Percentiles rank a stretch among this genome's conserved stretches.
Evolutionary conservation across 108 stramenopile genomes (phyloP).

Genomic region (Craspedostauros australis): DNA sequence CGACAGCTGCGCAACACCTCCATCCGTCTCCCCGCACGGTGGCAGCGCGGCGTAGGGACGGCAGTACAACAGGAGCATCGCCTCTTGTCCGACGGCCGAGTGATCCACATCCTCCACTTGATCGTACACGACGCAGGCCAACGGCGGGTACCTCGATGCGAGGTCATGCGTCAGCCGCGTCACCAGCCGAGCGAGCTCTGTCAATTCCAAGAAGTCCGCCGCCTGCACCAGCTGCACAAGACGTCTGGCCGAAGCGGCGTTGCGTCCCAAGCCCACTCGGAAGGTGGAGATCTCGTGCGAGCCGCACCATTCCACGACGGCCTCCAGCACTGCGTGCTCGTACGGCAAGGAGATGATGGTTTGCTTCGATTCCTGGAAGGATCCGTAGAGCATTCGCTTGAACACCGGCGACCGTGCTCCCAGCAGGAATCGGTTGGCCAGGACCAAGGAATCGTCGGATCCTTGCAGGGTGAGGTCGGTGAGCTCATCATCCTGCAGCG

Average conservation of each 20-base stretch:
- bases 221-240: constrained; percentile 48
- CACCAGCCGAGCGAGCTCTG: constrained; percentile 24
- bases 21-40: constrained; percentile 34
- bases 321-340: constrained; percentile 26
- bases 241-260: constrained; percentile 33
- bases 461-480: constrained; percentile 41
- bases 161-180: constrained; percentile 33
- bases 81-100: constrained; percentile 10
- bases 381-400: constrained; percentile 43
- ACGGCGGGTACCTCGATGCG: constrained; percentile 33
- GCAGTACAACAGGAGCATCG: constrained; percentile 20
- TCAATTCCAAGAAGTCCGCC: constrained; percentile 37
- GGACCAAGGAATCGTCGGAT: constrained; percentile 27
- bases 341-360: constrained; percentile 23
- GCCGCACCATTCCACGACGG: constrained; percentile 47
- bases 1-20: constrained; percentile 50
- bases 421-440: constrained; percentile 39
- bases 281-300: constrained; percentile 34
- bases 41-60: constrained; percentile 39
- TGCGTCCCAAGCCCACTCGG: constrained; percentile 29
- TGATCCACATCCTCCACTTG: constrained; percentile 29
- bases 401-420: constrained; percentile 36
- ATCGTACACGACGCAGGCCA: constrained; percentile 64
- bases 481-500: constrained; percentile 31
- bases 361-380: constrained; percentile 10